Conservation (phyloP, 306 rosid genomes). For the Prunus fruticosa region DNA sequence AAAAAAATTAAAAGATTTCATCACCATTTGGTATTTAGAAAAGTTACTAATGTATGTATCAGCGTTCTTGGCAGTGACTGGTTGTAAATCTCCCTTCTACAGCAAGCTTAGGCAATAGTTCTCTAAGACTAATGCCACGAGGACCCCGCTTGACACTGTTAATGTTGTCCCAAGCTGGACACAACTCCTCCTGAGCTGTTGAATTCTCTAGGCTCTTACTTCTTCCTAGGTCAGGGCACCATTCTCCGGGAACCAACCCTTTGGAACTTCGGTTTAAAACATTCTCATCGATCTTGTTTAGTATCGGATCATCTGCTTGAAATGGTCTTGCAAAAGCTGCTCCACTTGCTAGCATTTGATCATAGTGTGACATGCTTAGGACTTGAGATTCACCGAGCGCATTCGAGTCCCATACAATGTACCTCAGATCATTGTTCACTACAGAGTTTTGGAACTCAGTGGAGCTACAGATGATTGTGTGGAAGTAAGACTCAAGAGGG, state of each 20-base stretch:
- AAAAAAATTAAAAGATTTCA: not conserved
- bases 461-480: slow-evolving; percentile 64
- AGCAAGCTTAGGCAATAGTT: slow-evolving; percentile 28
- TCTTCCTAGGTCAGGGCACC: slow-evolving; percentile 43
- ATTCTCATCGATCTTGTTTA: slow-evolving; percentile 48
- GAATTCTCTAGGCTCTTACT: slow-evolving; percentile 18
- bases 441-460: slow-evolving; percentile 44
- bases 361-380: slow-evolving; percentile 48
- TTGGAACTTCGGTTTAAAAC: slow-evolving; percentile 34
- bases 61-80: slow-evolving; percentile 34
- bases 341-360: slow-evolving; percentile 36
- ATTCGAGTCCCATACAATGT: slow-evolving; percentile 38
- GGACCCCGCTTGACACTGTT: slow-evolving; percentile 49
- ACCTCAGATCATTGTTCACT: slow-evolving; percentile 45
- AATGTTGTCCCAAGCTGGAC: slow-evolving; percentile 34
- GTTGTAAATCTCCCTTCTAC: slow-evolving; percentile 23
- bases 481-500: slow-evolving; percentile 69
- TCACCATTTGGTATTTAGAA: not conserved
- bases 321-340: slow-evolving; percentile 68
- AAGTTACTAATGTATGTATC: not conserved
- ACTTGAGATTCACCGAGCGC: slow-evolving; percentile 37
- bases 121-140: slow-evolving; percentile 36
- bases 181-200: slow-evolving; percentile 25
- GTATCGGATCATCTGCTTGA: slow-evolving; percentile 35
- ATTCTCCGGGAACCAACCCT: slow-evolving; percentile 52